A percentile compares a stretch with the other conserved stretches of the same genome.
phyloP scores from a whole-genome alignment of 768 basidiomycete genomes.

The Termitomyces sp. region DNA sequence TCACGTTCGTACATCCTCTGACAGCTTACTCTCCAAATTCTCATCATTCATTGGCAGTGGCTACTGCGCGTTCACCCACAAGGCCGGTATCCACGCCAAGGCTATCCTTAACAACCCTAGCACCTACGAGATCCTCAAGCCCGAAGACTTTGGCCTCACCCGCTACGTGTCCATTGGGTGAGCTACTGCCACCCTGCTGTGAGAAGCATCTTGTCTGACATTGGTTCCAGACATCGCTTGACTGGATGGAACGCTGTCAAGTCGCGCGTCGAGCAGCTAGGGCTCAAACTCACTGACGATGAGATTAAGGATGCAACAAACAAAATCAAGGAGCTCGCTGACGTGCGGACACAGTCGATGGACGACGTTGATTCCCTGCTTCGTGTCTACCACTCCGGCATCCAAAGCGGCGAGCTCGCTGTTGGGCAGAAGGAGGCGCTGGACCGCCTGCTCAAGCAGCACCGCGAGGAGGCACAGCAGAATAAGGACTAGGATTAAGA shows the following conservation, averaged over 20 bases:
- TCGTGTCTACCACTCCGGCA: slow-evolving; percentile 92
- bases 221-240: slow-evolving; percentile 66
- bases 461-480: slow-evolving; percentile 33
- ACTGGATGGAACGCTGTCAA: slow-evolving; percentile 99
- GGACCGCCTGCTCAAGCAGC: slow-evolving; percentile 79
- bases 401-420: slow-evolving; percentile 85
- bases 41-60: slow-evolving; percentile 48
- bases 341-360: slow-evolving; percentile 97
- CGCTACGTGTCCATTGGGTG: slow-evolving; percentile 97
- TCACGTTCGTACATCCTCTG: slow-evolving; percentile 51
- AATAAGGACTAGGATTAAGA: slow-evolving; percentile 1
- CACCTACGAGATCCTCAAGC: slow-evolving; percentile 99
- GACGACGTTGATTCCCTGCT: slow-evolving; percentile 97
- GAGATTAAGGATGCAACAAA: slow-evolving; percentile 98
- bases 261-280: slow-evolving; percentile 96
- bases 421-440: slow-evolving; percentile 93
- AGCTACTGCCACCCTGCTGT: slow-evolving; percentile 12
- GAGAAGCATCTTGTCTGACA: background rate
- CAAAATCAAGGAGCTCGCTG: slow-evolving; percentile 99
- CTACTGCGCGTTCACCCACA: slow-evolving; percentile 99
- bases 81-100: slow-evolving; percentile 99
- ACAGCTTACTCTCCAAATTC: background rate
- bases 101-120: slow-evolving; percentile 99
- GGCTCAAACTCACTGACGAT: slow-evolving; percentile 83
- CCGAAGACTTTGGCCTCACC: slow-evolving; percentile 96